Evolutionary conservation across 495 filamentous ascomycete species (phyloP).

Genomic region (Echria macrotheca): DNA sequence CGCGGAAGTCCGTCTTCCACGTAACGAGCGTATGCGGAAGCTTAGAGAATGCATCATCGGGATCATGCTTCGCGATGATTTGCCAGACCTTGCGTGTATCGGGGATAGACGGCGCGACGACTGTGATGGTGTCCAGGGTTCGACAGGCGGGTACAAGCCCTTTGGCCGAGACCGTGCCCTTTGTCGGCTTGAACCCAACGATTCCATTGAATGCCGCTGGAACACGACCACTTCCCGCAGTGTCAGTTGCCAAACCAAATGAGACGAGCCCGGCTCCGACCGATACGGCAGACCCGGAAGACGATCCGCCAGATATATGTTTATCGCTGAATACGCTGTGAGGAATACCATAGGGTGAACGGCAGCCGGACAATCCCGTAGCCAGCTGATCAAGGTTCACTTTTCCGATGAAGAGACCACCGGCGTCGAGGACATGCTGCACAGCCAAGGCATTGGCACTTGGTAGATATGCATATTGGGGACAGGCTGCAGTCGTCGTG

Average conservation of each 20-base stretch:
- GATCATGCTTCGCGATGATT: constrained; percentile 48
- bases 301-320: constrained; percentile 58
- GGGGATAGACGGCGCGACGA: constrained; percentile 46
- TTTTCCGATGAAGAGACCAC: constrained; percentile 61
- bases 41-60: constrained; percentile 53
- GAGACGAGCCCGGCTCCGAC: constrained; percentile 54
- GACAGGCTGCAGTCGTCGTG: constrained; percentile 56
- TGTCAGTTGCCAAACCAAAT: constrained; percentile 61
- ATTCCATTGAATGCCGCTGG: constrained; percentile 60
- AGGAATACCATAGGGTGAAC: constrained; percentile 58
- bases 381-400: constrained; percentile 65
- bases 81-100: constrained; percentile 54
- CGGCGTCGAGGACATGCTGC: constrained; percentile 38
- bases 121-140: constrained; percentile 57
- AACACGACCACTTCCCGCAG: constrained; percentile 59
- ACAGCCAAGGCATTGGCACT: constrained; percentile 32
- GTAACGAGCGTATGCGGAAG: constrained; percentile 29
- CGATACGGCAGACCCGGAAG: constrained; percentile 53
- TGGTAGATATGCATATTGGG: constrained; percentile 46
- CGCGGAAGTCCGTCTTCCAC: constrained; percentile 48
- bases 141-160: constrained; percentile 58
- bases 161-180: constrained; percentile 52
- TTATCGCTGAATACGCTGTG: constrained; percentile 40
- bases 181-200: constrained; percentile 64
- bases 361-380: constrained; percentile 56